Evolutionary conservation across 192 early-diverging fungal genomes (phyloP).

Genomic region (Linnemannia schmuckeri): DNA sequence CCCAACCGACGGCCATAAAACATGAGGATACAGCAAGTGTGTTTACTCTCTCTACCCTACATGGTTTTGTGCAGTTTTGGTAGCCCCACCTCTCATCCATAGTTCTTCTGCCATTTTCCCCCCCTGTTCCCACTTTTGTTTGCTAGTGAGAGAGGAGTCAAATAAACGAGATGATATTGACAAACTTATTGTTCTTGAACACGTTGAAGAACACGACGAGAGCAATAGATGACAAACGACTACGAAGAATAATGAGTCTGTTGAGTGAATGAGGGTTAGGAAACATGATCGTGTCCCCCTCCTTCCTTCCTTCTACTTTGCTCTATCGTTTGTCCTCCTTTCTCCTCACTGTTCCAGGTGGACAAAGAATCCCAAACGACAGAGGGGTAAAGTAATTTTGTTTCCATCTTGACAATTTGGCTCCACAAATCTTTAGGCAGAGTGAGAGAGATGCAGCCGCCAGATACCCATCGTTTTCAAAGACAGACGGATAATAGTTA

Average conservation of each 20-base stretch:
- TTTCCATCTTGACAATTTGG: too few species aligned
- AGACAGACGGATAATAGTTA: background rate
- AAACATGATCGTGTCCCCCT: background rate
- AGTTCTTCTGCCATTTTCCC: too few species aligned
- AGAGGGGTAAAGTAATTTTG: background rate
- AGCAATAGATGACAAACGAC: too few species aligned
- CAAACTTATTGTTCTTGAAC: too few species aligned
- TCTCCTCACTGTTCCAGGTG: background rate
- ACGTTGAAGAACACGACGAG: too few species aligned
- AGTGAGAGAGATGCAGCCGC: background rate
- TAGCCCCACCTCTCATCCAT: background rate
- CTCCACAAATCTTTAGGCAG: background rate
- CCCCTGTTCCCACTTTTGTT: too few species aligned
- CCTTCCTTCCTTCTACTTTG: conserved; percentile 10
- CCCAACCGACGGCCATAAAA: background rate
- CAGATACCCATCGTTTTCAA: background rate
- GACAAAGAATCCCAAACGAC: background rate
- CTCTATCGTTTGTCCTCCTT: background rate
- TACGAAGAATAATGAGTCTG: too few species aligned
- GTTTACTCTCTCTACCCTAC: background rate
- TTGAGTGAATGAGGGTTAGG: too few species aligned
- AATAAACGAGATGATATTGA: too few species aligned
- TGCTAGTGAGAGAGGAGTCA: too few species aligned
- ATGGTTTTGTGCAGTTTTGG: background rate
- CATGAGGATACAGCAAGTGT: background rate